These are phyloP conservation scores for Closterium sp. DNA, from an alignment of 139 green algal species.

Conservation along the genomic window DNA sequence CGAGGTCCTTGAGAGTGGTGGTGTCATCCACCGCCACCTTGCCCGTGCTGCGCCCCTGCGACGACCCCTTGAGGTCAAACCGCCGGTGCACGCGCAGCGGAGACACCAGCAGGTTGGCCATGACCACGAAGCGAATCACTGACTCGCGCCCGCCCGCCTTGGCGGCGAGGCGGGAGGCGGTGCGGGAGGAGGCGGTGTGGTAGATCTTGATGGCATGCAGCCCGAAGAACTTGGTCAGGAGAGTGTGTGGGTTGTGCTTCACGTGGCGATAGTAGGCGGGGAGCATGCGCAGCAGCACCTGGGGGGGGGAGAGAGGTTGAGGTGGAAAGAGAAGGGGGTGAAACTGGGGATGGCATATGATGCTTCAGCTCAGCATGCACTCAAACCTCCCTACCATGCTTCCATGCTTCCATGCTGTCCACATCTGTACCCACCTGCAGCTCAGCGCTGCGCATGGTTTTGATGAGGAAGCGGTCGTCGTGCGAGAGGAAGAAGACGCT, in stretches of 20 bases:
- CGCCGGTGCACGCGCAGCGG: slow-evolving; percentile 83
- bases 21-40: slow-evolving; percentile 36
- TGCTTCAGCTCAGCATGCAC: too few relatives aligned
- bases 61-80: slow-evolving; percentile 94
- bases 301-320: not conserved
- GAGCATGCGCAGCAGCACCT: slow-evolving; percentile 75
- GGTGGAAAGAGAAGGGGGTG: not conserved
- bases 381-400: too few relatives aligned
- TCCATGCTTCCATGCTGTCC: too few relatives aligned
- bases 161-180: not conserved
- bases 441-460: slow-evolving; percentile 75
- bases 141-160: not conserved
- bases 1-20: slow-evolving; percentile 84
- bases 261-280: slow-evolving; percentile 80
- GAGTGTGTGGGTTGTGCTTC: slow-evolving; percentile 60
- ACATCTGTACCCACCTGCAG: slow-evolving; percentile 40
- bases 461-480: slow-evolving; percentile 76
- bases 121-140: slow-evolving; percentile 83
- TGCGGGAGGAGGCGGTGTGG: not conserved
- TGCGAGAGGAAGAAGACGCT: slow-evolving; percentile 81
- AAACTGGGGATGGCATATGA: not conserved
- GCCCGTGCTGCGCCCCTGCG: slow-evolving; percentile 62
- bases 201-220: slow-evolving; percentile 53
- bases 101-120: slow-evolving; percentile 90
- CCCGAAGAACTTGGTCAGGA: slow-evolving; percentile 90